Evolutionary conservation across 2,329 filamentous ascomycete genomes (phyloP).

Genomic region (Fusarium decemcellulare): DNA sequence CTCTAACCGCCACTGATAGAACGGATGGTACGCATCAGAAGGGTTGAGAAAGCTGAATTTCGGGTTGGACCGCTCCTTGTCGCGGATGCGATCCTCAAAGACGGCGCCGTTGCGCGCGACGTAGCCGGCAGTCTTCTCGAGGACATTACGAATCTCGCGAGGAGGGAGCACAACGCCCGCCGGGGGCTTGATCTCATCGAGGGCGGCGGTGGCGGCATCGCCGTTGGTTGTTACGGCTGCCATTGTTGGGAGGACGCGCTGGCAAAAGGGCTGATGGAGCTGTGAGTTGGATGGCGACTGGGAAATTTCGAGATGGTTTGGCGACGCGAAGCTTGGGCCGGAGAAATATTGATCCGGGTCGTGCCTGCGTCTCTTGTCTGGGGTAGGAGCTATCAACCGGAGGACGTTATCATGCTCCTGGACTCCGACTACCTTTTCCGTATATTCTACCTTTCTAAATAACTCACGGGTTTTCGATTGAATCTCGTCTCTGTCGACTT

Average conservation of each 20-base stretch:
- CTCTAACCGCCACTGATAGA: conserved; percentile 90
- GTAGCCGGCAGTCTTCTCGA: conserved; percentile 97
- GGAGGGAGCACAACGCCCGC: conserved; percentile 90
- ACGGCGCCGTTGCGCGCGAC: conserved; percentile 78
- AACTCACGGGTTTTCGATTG: not conserved
- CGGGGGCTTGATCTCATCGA: conserved; percentile 83
- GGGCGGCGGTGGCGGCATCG: conserved; percentile 62
- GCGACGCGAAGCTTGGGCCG: conserved; percentile 37
- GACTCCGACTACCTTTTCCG: not conserved
- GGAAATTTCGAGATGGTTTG: conserved; percentile 46
- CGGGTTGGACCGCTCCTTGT: conserved; percentile 87
- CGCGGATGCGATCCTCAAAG: conserved; percentile 87
- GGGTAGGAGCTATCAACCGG: not conserved
- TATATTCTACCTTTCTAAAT: not conserved
- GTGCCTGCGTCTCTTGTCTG: not conserved
- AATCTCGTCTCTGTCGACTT: not conserved
- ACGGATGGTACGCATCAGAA: conserved; percentile 87
- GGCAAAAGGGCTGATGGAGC: conserved; percentile 23
- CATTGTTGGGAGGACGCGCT: conserved; percentile 41
- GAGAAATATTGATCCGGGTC: conserved; percentile 30
- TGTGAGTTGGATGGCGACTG: conserved; percentile 14
- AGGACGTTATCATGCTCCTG: not conserved
- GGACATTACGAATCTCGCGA: conserved; percentile 84
- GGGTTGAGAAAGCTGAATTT: conserved; percentile 91
- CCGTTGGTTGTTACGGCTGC: conserved; percentile 62